Conservation (phyloP, 2,329 filamentous ascomycete species). For the Plectosphaerella plurivora region DNA sequence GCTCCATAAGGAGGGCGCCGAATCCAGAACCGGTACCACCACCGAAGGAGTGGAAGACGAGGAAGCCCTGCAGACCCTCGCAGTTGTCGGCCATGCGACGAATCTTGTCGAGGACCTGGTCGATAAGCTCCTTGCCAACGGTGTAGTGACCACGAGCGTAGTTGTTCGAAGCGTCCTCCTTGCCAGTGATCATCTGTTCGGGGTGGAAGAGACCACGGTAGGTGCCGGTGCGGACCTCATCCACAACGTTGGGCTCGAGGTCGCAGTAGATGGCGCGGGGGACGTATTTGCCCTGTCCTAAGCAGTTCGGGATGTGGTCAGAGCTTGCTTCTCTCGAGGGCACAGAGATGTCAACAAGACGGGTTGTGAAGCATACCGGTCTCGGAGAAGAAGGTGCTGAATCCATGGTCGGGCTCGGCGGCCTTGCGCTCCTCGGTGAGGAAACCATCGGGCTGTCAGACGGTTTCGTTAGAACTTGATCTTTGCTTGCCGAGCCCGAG, state of each 20-base stretch:
- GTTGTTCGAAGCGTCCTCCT: conserved; percentile 99
- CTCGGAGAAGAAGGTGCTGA: conserved; percentile 99
- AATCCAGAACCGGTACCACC: conserved; percentile 98
- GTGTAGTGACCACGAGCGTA: conserved; percentile 99
- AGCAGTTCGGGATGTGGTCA: background rate
- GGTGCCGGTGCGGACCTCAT: conserved; percentile 95
- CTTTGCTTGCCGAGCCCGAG: background rate
- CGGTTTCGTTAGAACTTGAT: conserved; percentile 1
- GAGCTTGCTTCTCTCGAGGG: too few species aligned
- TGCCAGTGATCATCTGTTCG: conserved; percentile 99
- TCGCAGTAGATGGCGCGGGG: conserved; percentile 99
- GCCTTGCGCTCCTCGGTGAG: conserved; percentile 97
- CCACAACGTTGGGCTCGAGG: conserved; percentile 99
- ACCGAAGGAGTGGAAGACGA: conserved; percentile 99
- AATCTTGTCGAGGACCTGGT: conserved; percentile 96
- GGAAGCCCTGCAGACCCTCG: conserved; percentile 95
- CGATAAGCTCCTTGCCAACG: conserved; percentile 98
- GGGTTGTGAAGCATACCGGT: conserved; percentile 65
- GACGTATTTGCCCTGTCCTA: conserved; percentile 98
- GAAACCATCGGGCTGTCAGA: conserved; percentile 85
- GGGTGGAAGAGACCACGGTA: conserved; percentile 98
- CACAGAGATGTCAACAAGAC: background rate
- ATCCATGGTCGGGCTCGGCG: conserved; percentile 89
- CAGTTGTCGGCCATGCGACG: conserved; percentile 97
- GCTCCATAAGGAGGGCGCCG: conserved; percentile 97